Percentiles rank a stretch among this genome's conserved stretches.
These are phyloP conservation scores for Knoxia roxburghii DNA, from an alignment of 257 asterid species.

Conservation along the genomic window DNA sequence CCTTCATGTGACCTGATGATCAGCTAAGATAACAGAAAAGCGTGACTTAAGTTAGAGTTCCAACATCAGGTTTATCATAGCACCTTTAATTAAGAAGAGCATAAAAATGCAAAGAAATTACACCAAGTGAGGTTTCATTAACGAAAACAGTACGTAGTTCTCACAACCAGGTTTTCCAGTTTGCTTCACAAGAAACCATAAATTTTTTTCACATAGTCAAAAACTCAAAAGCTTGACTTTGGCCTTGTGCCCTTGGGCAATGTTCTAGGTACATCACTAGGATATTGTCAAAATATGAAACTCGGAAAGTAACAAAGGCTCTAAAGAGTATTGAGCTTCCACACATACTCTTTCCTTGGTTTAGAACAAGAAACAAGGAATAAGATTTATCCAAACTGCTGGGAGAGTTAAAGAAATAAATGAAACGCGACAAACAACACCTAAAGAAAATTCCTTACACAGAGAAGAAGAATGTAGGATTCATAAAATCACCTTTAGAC, in stretches of 20 bases:
- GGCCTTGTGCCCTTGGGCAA: not conserved
- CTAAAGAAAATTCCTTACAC: not conserved
- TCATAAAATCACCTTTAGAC: constrained; percentile 48
- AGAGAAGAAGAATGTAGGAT: not conserved
- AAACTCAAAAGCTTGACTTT: not conserved
- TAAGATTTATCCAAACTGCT: not conserved
- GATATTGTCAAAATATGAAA: not conserved
- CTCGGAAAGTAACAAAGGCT: too few species aligned
- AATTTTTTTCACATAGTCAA: not conserved
- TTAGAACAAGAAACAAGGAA: not conserved
- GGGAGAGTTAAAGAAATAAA: not conserved
- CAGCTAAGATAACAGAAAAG: constrained; percentile 48
- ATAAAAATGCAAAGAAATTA: not conserved
- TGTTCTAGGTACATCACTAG: not conserved
- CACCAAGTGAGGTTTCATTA: not conserved
- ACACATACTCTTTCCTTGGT: not conserved
- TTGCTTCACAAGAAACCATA: not conserved
- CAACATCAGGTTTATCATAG: constrained; percentile 10
- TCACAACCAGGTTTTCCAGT: not conserved
- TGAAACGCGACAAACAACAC: not conserved
- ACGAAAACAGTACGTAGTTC: not conserved
- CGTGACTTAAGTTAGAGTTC: constrained; percentile 20
- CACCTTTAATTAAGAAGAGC: not conserved
- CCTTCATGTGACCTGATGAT: constrained; percentile 98
- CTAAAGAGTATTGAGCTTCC: not conserved